Evolutionary conservation across 2,329 filamentous ascomycete species (phyloP).

Genomic region (Cladophialophora carrionii): DNA sequence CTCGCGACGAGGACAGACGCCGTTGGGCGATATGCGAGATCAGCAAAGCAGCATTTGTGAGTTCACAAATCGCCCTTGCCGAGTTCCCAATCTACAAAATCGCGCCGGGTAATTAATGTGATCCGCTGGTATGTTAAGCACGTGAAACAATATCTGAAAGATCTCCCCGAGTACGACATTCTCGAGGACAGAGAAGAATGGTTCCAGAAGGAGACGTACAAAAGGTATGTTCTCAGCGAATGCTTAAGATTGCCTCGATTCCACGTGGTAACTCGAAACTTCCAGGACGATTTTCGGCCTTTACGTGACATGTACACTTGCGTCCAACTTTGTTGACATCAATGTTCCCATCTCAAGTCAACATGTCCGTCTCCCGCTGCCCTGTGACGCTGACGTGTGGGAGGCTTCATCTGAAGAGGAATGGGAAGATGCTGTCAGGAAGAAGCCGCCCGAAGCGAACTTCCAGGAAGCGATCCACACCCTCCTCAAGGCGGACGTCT

Average conservation of each 20-base stretch:
- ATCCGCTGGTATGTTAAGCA: not conserved
- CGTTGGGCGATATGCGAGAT: not conserved
- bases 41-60: not conserved
- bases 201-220: not conserved
- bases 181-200: not conserved
- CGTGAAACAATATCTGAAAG: not conserved
- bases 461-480: not conserved
- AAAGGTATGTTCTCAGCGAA: not conserved
- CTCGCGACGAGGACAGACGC: not conserved
- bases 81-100: too few relatives aligned
- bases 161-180: not conserved
- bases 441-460: not conserved
- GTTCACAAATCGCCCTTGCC: too few relatives aligned
- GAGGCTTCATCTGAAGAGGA: not conserved
- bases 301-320: not conserved
- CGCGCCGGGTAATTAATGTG: not conserved
- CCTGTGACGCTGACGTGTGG: not conserved
- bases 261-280: not conserved
- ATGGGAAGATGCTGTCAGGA: not conserved
- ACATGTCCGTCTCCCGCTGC: not conserved
- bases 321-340: not conserved
- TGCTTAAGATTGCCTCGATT: not conserved
- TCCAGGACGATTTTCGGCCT: not conserved
- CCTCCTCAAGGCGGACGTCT: not conserved
- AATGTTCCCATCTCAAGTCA: not conserved